Percentiles rank a stretch among this genome's conserved stretches.
Evolutionary conservation across 805 yeast species (phyloP).

Genomic region (Lipomyces chichibuensis): DNA sequence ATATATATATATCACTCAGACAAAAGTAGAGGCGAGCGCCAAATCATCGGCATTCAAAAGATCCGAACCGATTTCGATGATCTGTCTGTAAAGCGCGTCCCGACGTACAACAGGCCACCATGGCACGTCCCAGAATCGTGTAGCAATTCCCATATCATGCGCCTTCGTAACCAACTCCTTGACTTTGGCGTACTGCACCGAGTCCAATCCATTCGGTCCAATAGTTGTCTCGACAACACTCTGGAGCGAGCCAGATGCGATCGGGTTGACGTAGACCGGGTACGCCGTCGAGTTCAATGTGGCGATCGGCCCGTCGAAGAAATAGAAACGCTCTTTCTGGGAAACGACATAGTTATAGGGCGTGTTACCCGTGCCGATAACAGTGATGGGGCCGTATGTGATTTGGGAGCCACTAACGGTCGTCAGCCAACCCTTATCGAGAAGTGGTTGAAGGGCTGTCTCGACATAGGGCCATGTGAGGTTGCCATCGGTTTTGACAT

Average conservation of each 20-base stretch:
- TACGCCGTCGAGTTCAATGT: constrained; percentile 34
- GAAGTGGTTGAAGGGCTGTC: constrained; percentile 52
- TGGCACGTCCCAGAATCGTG: constrained; percentile 74
- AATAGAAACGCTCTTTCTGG: constrained; percentile 46
- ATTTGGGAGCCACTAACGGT: constrained; percentile 46
- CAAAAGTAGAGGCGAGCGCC: constrained; percentile 44
- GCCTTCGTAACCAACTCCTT: constrained; percentile 47
- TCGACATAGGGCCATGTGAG: constrained; percentile 53
- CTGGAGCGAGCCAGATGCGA: constrained; percentile 45
- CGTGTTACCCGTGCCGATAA: constrained; percentile 67
- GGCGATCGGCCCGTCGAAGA: constrained; percentile 58
- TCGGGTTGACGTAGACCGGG: constrained; percentile 42
- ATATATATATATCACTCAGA: neutral
- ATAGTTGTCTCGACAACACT: constrained; percentile 38
- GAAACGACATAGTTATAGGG: constrained; percentile 50
- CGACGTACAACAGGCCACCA: constrained; percentile 61
- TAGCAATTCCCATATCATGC: constrained; percentile 55
- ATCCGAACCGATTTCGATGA: constrained; percentile 56
- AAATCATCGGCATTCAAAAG: constrained; percentile 67
- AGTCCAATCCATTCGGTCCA: constrained; percentile 44
- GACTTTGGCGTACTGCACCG: constrained; percentile 44
- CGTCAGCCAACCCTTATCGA: constrained; percentile 55
- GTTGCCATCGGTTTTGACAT: constrained; percentile 56
- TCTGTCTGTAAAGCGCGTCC: constrained; percentile 54
- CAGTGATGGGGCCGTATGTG: constrained; percentile 59